phyloP scores from a whole-genome alignment of 345 rosid species.

The Eucalyptus caleyi region DNA sequence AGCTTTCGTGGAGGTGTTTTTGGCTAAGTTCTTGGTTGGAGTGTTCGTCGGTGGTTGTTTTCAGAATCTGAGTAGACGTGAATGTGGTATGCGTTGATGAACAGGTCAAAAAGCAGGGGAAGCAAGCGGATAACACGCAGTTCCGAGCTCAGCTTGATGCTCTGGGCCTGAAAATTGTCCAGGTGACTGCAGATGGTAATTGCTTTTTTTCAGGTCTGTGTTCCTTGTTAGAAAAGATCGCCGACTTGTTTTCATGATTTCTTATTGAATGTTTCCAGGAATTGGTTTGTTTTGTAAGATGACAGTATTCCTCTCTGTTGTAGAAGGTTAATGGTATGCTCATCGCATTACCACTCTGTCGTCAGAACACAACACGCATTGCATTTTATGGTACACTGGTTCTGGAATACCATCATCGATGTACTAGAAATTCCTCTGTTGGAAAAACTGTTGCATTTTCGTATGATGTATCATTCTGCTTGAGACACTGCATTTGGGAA shows the following conservation, averaged over 20 bases:
- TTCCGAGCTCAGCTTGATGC: slow-evolving; percentile 55
- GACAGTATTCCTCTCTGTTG: background rate
- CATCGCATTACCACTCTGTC: background rate
- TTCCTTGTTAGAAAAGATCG: background rate
- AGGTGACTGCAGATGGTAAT: slow-evolving; percentile 85
- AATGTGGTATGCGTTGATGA: background rate
- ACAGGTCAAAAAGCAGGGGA: slow-evolving; percentile 60
- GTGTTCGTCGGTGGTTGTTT: background rate
- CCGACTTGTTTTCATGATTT: background rate
- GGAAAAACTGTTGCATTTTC: background rate
- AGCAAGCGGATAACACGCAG: slow-evolving; percentile 38
- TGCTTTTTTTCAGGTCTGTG: slow-evolving; percentile 4
- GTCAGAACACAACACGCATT: too few species aligned
- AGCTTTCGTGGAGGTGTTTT: background rate
- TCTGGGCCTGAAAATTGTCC: slow-evolving; percentile 47
- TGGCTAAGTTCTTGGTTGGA: background rate
- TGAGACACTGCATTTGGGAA: background rate
- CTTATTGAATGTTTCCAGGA: background rate
- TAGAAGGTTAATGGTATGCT: background rate
- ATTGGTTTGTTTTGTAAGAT: background rate
- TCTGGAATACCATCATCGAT: too few species aligned
- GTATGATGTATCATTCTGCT: background rate
- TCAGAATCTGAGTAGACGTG: background rate
- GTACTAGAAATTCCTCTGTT: too few species aligned
- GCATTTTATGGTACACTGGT: too few species aligned